Conservation (phyloP, 1,284 basidiomycete genomes). For the Hypsizygus ulmarius region DNA sequence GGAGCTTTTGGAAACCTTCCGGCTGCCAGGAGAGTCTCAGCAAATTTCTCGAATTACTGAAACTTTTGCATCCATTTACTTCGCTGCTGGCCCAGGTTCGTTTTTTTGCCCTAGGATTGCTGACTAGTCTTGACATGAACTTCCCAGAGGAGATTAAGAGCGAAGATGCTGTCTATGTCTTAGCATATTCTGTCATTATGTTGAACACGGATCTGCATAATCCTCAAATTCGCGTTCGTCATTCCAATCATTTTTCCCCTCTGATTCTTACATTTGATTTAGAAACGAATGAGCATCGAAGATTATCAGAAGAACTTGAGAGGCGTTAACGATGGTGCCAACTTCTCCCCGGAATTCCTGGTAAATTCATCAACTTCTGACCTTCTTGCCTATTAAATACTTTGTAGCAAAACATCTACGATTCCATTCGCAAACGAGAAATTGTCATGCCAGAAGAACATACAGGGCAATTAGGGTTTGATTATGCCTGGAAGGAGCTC, state of each 20-base stretch:
- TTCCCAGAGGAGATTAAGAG: constrained; percentile 78
- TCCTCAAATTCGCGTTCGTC: constrained; percentile 85
- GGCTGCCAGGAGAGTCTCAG: constrained; percentile 93
- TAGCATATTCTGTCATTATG: constrained; percentile 97
- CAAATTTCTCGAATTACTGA: constrained; percentile 95
- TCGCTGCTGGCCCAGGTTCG: constrained; percentile 78
- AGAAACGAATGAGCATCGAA: constrained; percentile 96
- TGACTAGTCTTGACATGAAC: constrained; percentile 2
- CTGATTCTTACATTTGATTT: constrained; percentile 13
- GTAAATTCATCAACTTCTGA: constrained; percentile 37
- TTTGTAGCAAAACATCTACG: constrained; percentile 81
- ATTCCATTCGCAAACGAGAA: constrained; percentile 91
- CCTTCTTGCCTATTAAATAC: constrained; percentile 10
- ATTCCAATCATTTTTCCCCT: not conserved
- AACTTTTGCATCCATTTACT: constrained; percentile 91
- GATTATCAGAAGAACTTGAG: constrained; percentile 93
- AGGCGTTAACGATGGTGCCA: constrained; percentile 85
- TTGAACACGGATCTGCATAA: constrained; percentile 98
- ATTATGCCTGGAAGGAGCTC: constrained; percentile 98
- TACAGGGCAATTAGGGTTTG: constrained; percentile 94
- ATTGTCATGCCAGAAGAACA: constrained; percentile 99
- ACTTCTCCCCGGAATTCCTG: constrained; percentile 87
- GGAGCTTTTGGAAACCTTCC: constrained; percentile 91
- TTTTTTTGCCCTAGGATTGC: constrained; percentile 10
- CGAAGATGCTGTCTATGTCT: constrained; percentile 92